phyloP scores from a whole-genome alignment of 768 basidiomycete genomes.

The Serendipita vermifera region DNA sequence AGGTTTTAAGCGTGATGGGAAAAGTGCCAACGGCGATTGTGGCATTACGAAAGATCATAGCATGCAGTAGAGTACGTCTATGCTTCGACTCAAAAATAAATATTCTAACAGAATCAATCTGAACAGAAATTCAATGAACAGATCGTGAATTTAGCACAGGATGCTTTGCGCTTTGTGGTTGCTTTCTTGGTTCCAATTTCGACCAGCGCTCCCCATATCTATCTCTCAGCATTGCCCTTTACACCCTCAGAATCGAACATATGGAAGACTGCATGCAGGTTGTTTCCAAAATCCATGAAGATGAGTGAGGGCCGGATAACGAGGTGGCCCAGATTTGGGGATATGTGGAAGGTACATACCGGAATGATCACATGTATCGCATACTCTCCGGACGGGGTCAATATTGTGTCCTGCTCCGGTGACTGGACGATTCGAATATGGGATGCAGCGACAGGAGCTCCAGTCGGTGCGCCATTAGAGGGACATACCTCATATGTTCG shows the following conservation, averaged over 20 bases:
- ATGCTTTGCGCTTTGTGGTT: not conserved
- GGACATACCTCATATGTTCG: not conserved
- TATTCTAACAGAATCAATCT: not conserved
- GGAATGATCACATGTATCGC: not conserved
- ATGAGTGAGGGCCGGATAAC: not conserved
- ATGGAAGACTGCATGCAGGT: not conserved
- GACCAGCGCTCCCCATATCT: not conserved
- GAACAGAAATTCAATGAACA: not conserved
- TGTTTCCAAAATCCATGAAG: not conserved
- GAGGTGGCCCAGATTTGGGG: not conserved
- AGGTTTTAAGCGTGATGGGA: not conserved
- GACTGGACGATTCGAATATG: not conserved
- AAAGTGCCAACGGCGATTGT: not conserved
- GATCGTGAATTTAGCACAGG: too few species aligned
- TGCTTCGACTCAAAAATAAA: not conserved
- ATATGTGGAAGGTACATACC: not conserved
- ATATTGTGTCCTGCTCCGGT: not conserved
- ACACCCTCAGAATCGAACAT: not conserved
- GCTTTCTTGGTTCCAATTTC: not conserved
- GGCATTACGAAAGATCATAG: not conserved
- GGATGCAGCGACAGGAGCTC: not conserved
- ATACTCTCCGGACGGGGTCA: not conserved
- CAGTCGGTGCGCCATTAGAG: not conserved
- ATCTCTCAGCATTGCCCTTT: not conserved
- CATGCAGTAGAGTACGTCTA: not conserved